Evolutionary conservation across 2,329 filamentous ascomycete species (phyloP).

Genomic region (Eurotiales sp.): DNA sequence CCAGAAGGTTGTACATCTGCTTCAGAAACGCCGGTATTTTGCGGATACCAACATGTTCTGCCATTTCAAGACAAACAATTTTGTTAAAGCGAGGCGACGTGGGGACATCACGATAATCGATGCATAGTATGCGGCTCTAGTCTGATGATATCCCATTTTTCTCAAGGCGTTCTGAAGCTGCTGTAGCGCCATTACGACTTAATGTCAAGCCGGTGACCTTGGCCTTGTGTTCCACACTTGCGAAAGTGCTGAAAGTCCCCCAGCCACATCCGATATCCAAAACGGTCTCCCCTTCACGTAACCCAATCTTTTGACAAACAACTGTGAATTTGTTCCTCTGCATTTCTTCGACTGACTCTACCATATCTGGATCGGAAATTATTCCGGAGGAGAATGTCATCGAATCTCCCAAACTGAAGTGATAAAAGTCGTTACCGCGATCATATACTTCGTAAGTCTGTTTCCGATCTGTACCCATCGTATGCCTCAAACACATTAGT

Average conservation of each 20-base stretch:
- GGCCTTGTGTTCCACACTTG: constrained; percentile 67
- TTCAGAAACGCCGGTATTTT: constrained; percentile 70
- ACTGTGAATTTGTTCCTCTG: constrained; percentile 87
- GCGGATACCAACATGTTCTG: constrained; percentile 85
- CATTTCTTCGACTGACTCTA: constrained; percentile 31
- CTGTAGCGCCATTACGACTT: background rate
- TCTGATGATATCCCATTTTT: background rate
- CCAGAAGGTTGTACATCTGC: constrained; percentile 83
- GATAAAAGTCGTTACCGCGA: constrained; percentile 30
- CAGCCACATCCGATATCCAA: constrained; percentile 90
- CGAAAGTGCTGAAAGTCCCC: constrained; percentile 84
- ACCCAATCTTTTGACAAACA: constrained; percentile 83
- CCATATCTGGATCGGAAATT: constrained; percentile 25
- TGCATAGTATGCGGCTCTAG: constrained; percentile 81
- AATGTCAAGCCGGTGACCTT: background rate
- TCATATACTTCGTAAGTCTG: constrained; percentile 32
- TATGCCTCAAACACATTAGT: too few relatives aligned
- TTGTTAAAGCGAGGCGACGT: constrained; percentile 75
- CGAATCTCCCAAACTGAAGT: constrained; percentile 32
- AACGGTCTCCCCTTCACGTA: constrained; percentile 70
- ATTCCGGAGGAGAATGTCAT: constrained; percentile 34
- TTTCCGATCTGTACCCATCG: constrained; percentile 30
- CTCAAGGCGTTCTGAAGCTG: background rate
- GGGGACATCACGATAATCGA: constrained; percentile 89
- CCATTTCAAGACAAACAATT: constrained; percentile 91